Conservation (phyloP, 75 land plant genomes). For the Pseudotsuga menziesii region DNA sequence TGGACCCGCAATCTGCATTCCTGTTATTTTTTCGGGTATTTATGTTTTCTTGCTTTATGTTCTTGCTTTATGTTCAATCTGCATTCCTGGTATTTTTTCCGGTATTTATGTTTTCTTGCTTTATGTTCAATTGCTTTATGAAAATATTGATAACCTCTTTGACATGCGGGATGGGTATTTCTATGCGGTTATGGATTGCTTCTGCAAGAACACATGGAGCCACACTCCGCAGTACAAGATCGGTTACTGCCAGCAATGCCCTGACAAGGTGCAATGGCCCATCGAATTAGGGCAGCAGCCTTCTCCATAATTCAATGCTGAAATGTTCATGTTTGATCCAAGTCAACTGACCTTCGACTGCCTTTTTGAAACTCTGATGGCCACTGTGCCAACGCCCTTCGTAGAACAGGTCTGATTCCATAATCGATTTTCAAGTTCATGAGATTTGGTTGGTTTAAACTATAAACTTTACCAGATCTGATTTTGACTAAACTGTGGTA, state of each 20-base stretch:
- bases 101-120: no score
- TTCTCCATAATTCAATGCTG: conserved; percentile 43
- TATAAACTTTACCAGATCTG: neutral
- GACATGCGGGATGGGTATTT: conserved; percentile 50
- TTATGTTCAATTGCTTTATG: no score
- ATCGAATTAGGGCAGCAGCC: conserved; percentile 23
- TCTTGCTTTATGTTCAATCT: no score
- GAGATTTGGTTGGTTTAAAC: no score
- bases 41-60: no score
- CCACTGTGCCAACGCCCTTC: conserved; percentile 50
- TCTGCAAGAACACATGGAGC: conserved; percentile 54
- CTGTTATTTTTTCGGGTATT: no score
- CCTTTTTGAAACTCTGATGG: conserved; percentile 26
- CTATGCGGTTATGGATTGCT: conserved; percentile 71
- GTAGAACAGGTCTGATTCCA: conserved; percentile 36
- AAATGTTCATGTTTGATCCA: conserved; percentile 55
- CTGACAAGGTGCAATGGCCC: conserved; percentile 40
- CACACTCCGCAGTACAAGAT: conserved; percentile 36
- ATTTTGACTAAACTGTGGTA: neutral
- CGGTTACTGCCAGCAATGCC: conserved; percentile 64
- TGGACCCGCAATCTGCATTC: no score
- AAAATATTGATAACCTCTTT: conserved; percentile 65
- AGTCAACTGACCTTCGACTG: conserved; percentile 12
- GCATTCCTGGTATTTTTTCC: no score
- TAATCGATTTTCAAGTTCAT: neutral